Percentiles rank a stretch among this genome's conserved stretches.
These are phyloP conservation scores for Lolium perenne DNA, from an alignment of 176 grass and related monocot species.

Conservation along the genomic window DNA sequence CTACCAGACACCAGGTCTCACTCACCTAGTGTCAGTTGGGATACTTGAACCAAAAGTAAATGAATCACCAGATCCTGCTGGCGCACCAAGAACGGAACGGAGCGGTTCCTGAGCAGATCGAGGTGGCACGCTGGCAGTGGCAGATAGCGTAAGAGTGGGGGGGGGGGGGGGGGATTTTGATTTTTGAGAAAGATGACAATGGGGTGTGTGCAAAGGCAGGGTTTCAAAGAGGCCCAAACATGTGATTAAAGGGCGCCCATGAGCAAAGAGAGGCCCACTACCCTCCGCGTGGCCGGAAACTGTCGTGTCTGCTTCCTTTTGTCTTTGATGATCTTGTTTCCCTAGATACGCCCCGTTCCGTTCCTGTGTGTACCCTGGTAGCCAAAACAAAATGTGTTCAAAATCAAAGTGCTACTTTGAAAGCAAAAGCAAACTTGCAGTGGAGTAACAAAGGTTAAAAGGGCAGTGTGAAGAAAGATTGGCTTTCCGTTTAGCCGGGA, in stretches of 20 bases:
- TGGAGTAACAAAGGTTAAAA: not conserved
- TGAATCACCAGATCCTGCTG: not conserved
- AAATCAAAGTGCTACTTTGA: too few relatives aligned
- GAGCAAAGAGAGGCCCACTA: slow-evolving; percentile 3
- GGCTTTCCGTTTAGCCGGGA: slow-evolving; percentile 43
- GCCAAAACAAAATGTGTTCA: too few relatives aligned
- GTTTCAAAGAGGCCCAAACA: not conserved
- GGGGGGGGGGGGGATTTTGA: too few relatives aligned
- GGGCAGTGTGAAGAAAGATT: not conserved
- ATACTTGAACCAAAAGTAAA: slow-evolving; percentile 11
- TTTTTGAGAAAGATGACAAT: slow-evolving; percentile 6
- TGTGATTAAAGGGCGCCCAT: slow-evolving; percentile 33
- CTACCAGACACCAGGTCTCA: not conserved
- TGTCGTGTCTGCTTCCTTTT: slow-evolving; percentile 25
- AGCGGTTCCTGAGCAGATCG: not conserved
- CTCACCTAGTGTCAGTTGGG: slow-evolving; percentile 2
- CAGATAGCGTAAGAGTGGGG: not conserved
- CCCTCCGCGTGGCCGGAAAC: slow-evolving; percentile 28
- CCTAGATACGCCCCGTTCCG: slow-evolving; percentile 11
- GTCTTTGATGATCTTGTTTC: slow-evolving; percentile 27
- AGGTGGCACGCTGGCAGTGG: not conserved
- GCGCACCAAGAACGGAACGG: not conserved
- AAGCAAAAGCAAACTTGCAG: too few relatives aligned
- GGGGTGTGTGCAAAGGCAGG: too few relatives aligned
- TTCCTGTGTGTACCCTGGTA: too few relatives aligned